Base-by-base conservation (phyloP, 2,329 filamentous ascomycete species). In the Neoscytalidium dimidiatum region DNA sequence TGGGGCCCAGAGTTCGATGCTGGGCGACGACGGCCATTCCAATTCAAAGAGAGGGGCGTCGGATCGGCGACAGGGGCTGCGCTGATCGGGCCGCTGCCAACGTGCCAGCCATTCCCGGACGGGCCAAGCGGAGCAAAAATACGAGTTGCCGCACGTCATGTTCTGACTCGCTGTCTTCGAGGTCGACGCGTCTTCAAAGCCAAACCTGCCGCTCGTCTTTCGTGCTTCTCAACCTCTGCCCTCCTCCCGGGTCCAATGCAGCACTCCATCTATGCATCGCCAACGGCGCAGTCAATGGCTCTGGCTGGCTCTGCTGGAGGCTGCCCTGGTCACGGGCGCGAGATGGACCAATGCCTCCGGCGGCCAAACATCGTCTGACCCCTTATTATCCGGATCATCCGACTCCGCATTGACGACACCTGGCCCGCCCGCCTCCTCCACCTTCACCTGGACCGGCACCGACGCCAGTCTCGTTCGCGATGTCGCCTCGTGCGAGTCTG, bases 391-490 rank as follows among this genome's bases (percentile, higher is more conserved):
- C 56, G 56, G n/a, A 60, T 33, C 38, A 21, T 13, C 56, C 26
- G 52, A 41, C 52, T 29, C 56, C 56, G 56, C 56, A 60, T 60
- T 57, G 53, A 57, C 53, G 35, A 57, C 56, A 23, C n/a, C 56
- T 33, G 56, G 56, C 28, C 38, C 56, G 38, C 29, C 26, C 17
- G n/a, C 41, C 9, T 21, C 49, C 53, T 29, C 33, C 33, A 19
- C 56, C 38, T 60, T 60, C 56, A 21, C 56, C 7, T 60, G 56
- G 56, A 60, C 38, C 56, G 56, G 56, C 56, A 46, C 56, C 3
- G 56, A 60, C 28, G 31, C 38, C 56, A 60, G 38, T 19, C 56
- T 46, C 41, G 56, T 46, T 31, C 38, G 56, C 38, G 26, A 60
- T 3, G 41, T 46, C 11, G 17, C 11, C 6, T 31, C 56, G 5